phyloP scores from a whole-genome alignment of 306 rosid genomes.

The Prunus mume region DNA sequence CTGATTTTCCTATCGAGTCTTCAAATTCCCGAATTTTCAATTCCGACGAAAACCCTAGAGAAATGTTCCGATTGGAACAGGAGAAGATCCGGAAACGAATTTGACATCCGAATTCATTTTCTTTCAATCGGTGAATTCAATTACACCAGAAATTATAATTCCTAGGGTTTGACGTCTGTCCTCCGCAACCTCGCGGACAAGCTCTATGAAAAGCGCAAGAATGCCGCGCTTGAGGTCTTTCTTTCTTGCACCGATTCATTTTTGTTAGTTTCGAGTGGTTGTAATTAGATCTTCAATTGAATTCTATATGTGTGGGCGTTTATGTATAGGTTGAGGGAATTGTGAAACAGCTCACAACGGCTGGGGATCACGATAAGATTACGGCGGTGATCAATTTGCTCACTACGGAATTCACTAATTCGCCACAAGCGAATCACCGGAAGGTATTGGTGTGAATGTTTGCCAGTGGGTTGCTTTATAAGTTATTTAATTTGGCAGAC shows the following conservation, averaged over 20 bases:
- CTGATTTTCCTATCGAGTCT: constrained; percentile 8
- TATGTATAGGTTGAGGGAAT: constrained; percentile 80
- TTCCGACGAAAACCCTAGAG: constrained; percentile 11
- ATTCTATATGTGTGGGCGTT: constrained; percentile 2
- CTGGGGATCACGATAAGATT: constrained; percentile 85
- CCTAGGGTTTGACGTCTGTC: constrained; percentile 45
- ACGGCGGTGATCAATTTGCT: constrained; percentile 76
- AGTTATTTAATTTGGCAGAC: constrained; percentile 5
- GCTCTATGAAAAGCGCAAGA: constrained; percentile 97
- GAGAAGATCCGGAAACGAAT: constrained; percentile 55
- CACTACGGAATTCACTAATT: constrained; percentile 60
- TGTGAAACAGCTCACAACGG: constrained; percentile 74
- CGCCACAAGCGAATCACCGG: constrained; percentile 89
- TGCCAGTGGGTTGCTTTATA: not conserved
- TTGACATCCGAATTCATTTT: constrained; percentile 25
- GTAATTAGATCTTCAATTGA: constrained; percentile 21
- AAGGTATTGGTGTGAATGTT: constrained; percentile 51
- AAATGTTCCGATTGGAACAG: constrained; percentile 46
- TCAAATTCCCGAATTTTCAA: not conserved
- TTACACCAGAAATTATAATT: not conserved
- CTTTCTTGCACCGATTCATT: constrained; percentile 24
- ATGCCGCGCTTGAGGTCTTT: constrained; percentile 93
- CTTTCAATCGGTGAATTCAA: not conserved
- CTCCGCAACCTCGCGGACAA: constrained; percentile 95
- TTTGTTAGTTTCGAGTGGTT: constrained; percentile 36